Evolutionary conservation across 164 flowering plant species (phyloP), one percentile per base, ranked within the genome.

Genomic region (Santalum album): DNA sequence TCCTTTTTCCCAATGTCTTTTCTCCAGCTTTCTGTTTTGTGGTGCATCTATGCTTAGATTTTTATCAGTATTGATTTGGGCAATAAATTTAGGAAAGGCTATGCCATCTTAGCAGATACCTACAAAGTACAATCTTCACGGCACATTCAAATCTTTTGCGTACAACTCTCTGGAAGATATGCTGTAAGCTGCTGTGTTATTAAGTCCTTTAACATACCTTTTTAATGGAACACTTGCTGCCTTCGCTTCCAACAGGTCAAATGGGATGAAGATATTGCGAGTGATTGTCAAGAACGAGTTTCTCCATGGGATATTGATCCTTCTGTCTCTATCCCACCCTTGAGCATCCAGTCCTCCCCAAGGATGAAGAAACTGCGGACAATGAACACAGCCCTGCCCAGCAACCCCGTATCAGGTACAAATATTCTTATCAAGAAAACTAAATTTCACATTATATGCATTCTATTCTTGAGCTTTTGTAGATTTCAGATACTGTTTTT

Each of bases 231-330:
- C 12, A 1, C 20, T 38, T 38, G 49, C 7, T 24, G 51, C 12
- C 44, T 15, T 27, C 22, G 53, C 63, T 6, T 42, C 22, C 39
- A 51, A 63, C 77, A 91, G 98, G 96, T 88, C 40, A 69, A 80
- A 56, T 91, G 96, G 96, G 98, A 91, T 58, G 92, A 86, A n/a
- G 80, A 75, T 50, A 54, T 72, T 26, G 66, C 45, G 59, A 75
- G 57, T 53, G 61, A 64, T 66, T 78, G 69, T 66, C 92, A 75
- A 47, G 83, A 86, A 56, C 79, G 84, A 61, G 78, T 91, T 61
- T 91, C 92, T 46, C 92, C 92, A 2, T 91, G 98, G 98, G 98
- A 91, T 56, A 84, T 87, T 44, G 98, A 82, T 69, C 74, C 78
- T 62, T 82, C 85, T 18, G 72, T 72, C 65, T 75, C 84, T 57